Base-by-base conservation (phyloP, 179 eudicot genomes). In the Vitellaria paradoxa region DNA sequence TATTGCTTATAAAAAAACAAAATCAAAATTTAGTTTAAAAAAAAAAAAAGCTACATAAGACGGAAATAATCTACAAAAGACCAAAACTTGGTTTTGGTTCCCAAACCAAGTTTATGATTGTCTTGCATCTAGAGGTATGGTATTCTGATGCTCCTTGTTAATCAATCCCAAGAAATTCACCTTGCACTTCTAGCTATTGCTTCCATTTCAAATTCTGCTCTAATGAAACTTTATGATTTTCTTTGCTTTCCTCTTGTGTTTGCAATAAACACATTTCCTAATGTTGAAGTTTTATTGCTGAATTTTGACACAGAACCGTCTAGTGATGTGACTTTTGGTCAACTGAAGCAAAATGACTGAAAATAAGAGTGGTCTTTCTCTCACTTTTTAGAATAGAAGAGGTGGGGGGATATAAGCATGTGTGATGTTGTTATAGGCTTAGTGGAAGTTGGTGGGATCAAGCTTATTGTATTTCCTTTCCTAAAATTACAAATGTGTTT, bases 371-470 rank as follows among this genome's bases (percentile, higher is more conserved):
- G 9, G 7, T 12, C 9, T 20, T 1, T 46, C 55, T 68, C 56
- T 47, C n/a, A 68, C 72, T 3, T 68, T 9, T 55, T 45, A 47
- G 6, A 20, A 23, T 40, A 18, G 46, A 68, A 47, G 6, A 46
- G 50, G 42, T 0, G 4, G 17, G 52, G 55, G 72, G 18, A 12
- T 45, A 11, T 47, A 45, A 68, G 6, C 26, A 3, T 68, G 21
- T 46, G 13, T 68, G 17, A 68, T 9, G 46, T 47, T 68, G 42
- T 46, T 47, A 13, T 50, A 23, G 73, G 60, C 26, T 24, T 24
- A 8, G 7, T 10, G 8, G 20, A 68, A 68, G 56, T 68, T 67
- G 70, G 70, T 68, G 71, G 24, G 14, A 68, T 68, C 53, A 68
- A 18, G 12, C 55, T 50, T 50, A 50, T 64, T 24, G 42, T 10